These are phyloP conservation scores for Garcileccinum viscosum DNA, from an alignment of 1,284 basidiomycete genomes.

Conservation along the genomic window DNA sequence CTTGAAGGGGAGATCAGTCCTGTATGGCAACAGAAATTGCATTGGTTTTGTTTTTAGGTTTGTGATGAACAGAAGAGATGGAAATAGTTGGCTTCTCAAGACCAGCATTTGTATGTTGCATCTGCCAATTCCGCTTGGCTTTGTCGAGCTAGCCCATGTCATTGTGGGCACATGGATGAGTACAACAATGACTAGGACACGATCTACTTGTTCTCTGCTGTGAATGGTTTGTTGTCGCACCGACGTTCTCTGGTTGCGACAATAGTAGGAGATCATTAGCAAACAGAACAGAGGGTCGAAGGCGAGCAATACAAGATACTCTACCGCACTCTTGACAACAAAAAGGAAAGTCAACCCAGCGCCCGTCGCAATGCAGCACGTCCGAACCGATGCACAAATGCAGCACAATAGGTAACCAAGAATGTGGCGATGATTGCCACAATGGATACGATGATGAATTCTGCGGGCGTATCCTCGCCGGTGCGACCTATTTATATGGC, in stretches of 20 bases:
- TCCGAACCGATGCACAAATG: conserved; percentile 82
- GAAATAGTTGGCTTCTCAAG: too few relatives aligned
- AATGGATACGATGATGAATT: conserved; percentile 87
- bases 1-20: conserved; percentile 65
- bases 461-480: conserved; percentile 81
- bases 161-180: too few relatives aligned
- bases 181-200: too few relatives aligned
- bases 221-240: too few relatives aligned
- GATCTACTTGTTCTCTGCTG: too few relatives aligned
- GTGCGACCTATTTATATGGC: conserved; percentile 70
- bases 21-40: conserved; percentile 81
- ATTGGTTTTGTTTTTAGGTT: neutral
- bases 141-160: too few relatives aligned
- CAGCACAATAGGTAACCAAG: conserved; percentile 66
- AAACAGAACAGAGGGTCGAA: neutral
- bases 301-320: too few relatives aligned
- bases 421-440: conserved; percentile 69
- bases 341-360: conserved; percentile 43
- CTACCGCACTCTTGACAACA: neutral
- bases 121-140: too few relatives aligned
- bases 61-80: neutral
- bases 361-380: conserved; percentile 52
- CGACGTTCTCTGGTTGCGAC: too few relatives aligned
- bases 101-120: too few relatives aligned
- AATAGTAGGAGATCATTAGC: conserved; percentile 8